A percentile compares a stretch with the other conserved stretches of the same genome.
Evolutionary conservation across 192 early-diverging fungal genomes (phyloP).

Genomic region (Ambispora gerdemannii): DNA sequence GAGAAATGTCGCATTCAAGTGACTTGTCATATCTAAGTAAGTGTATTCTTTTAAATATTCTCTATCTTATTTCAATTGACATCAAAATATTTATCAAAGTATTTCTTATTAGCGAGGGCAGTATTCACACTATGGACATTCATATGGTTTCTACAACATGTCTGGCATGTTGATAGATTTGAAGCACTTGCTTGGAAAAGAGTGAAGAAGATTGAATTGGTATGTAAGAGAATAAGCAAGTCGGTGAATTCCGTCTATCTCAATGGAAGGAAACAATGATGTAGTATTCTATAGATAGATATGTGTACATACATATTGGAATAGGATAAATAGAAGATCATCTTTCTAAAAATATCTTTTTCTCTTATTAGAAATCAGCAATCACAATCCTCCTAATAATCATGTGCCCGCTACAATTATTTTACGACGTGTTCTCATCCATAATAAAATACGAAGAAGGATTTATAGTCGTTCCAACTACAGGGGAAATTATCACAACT

Average conservation of each 20-base stretch:
- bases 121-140: slow-evolving; percentile 21
- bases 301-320: neutral
- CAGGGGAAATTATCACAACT: slow-evolving; percentile 27
- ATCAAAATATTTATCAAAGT: neutral
- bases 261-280: neutral
- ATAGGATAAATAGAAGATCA: neutral
- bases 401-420: slow-evolving; percentile 8
- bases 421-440: slow-evolving; percentile 29
- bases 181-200: slow-evolving; percentile 22
- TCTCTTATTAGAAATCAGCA: slow-evolving; percentile 22
- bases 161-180: slow-evolving; percentile 17
- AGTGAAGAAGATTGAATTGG: slow-evolving; percentile 23
- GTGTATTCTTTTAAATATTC: neutral
- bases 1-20: neutral
- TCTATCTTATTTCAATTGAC: neutral
- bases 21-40: neutral
- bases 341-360: neutral
- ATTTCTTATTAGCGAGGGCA: slow-evolving; percentile 8
- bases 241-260: neutral
- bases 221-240: neutral
- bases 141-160: slow-evolving; percentile 23
- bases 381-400: slow-evolving; percentile 16
- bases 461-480: slow-evolving; percentile 26
- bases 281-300: neutral
- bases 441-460: slow-evolving; percentile 43